Evolutionary conservation across 2,329 filamentous ascomycete genomes (phyloP), one percentile per base, ranked within the genome.

Genomic region (Trichoderma sp.): DNA sequence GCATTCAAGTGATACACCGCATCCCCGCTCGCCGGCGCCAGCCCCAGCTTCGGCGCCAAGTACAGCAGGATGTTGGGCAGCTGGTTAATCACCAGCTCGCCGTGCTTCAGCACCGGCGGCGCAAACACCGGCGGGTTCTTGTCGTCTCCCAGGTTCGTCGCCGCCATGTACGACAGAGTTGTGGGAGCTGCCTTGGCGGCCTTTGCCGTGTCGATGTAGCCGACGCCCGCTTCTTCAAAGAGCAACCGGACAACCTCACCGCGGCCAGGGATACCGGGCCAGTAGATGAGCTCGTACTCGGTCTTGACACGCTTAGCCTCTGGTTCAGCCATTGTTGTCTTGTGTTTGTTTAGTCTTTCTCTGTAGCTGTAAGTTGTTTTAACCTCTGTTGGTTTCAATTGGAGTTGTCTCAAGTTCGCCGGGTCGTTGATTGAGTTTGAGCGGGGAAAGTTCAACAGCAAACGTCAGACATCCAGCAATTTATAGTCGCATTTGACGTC

Each of bases 51-150:
- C 0, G 88, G 87, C 0, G 89, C 92, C 0, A 96, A 86, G 82
- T 95, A 96, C 8, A 91, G 83, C 18, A 95, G 86, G 79, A 96
- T 95, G 81, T 92, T 94, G 50, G 93, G 87, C 2, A 92, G 93
- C 84, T 96, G 94, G 81, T 85, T 88, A 79, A 96, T 87, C 59
- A 91, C 60, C 7, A 95, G 83, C 56, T 88, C 84, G 76, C 90
- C 91, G 77, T 92, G 87, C 76, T 86, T 88, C 24, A 96, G 89
- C 4, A 91, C 87, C 0, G 94, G 94, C 1, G 92, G 91, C 0
- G 93, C 92, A 63, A 93, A 86, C 7, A 88, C 81, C 0, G 94
- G 93, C 0, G 92, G 89, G 83, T 94, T 95, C 75, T 83, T 80
- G 11, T 82, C 85, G 78, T 91, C 87, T 76, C 88, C 88, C 2